Percentiles rank a stretch among this genome's conserved stretches.
These are phyloP conservation scores for Volutella citrinella DNA, from an alignment of 2,329 filamentous ascomycete species.

Conservation along the genomic window DNA sequence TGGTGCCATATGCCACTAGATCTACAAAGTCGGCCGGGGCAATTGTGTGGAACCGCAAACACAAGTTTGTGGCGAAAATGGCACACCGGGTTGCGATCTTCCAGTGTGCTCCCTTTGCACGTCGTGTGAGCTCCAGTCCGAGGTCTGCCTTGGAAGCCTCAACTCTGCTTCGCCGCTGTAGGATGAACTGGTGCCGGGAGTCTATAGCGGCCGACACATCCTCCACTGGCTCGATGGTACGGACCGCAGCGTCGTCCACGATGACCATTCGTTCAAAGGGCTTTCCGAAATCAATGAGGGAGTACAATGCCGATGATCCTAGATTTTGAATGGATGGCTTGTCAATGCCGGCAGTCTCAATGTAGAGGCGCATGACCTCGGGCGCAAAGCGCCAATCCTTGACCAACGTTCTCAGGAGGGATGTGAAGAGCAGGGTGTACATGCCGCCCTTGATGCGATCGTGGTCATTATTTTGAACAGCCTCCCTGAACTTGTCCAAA, in stretches of 20 bases:
- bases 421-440: slow-evolving; percentile 87
- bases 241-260: slow-evolving; percentile 67
- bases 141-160: slow-evolving; percentile 80
- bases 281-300: slow-evolving; percentile 89
- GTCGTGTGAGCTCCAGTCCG: slow-evolving; percentile 75
- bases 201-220: slow-evolving; percentile 61
- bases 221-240: slow-evolving; percentile 66
- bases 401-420: slow-evolving; percentile 79
- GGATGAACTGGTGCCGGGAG: slow-evolving; percentile 64
- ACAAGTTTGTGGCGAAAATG: slow-evolving; percentile 86
- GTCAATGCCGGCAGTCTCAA: slow-evolving; percentile 84
- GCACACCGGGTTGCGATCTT: slow-evolving; percentile 89
- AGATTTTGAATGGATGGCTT: slow-evolving; percentile 93
- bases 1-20: slow-evolving; percentile 76
- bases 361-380: slow-evolving; percentile 83
- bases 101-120: slow-evolving; percentile 84
- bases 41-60: slow-evolving; percentile 85
- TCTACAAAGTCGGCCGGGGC: slow-evolving; percentile 80
- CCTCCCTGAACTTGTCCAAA: slow-evolving; percentile 72
- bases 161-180: slow-evolving; percentile 70
- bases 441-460: slow-evolving; percentile 92
- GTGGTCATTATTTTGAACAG: slow-evolving; percentile 76
- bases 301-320: slow-evolving; percentile 75
- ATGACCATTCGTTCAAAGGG: slow-evolving; percentile 84
- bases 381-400: slow-evolving; percentile 96